Evolutionary conservation across 805 yeast species (phyloP).

Genomic region (Lipomyces starkeyi): DNA sequence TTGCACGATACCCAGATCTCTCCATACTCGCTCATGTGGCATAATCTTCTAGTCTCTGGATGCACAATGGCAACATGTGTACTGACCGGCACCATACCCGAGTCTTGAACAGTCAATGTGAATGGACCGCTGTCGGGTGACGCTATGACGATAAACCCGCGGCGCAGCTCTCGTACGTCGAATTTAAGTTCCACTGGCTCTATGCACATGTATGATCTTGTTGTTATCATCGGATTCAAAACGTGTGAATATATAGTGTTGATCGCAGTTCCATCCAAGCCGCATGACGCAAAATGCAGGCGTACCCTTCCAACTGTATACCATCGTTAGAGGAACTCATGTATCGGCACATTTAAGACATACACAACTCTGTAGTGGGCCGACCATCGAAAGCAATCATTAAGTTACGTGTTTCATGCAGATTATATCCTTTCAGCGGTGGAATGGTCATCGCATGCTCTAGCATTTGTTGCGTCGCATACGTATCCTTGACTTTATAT

Average conservation of each 20-base stretch:
- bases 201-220: conserved; percentile 85
- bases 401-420: conserved; percentile 73
- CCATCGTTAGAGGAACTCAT: conserved; percentile 25
- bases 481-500: conserved; percentile 82
- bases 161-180: conserved; percentile 87
- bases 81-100: conserved; percentile 95
- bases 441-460: conserved; percentile 68
- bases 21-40: conserved; percentile 91
- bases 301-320: conserved; percentile 57
- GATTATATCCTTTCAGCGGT: conserved; percentile 64
- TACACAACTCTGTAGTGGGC: conserved; percentile 62
- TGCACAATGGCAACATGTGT: conserved; percentile 94
- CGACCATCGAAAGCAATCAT: conserved; percentile 82
- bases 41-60: conserved; percentile 82
- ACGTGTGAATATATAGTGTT: conserved; percentile 78
- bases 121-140: conserved; percentile 54
- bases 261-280: conserved; percentile 69
- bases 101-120: conserved; percentile 83
- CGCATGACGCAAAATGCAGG: conserved; percentile 65
- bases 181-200: conserved; percentile 87
- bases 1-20: conserved; percentile 97
- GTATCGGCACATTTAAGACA: background rate
- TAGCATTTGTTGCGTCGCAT: conserved; percentile 82
- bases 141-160: conserved; percentile 77
- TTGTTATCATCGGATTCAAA: conserved; percentile 80